phyloP scores from a whole-genome alignment of 208 protist species.

The Acanthamoeba polyphaga region DNA sequence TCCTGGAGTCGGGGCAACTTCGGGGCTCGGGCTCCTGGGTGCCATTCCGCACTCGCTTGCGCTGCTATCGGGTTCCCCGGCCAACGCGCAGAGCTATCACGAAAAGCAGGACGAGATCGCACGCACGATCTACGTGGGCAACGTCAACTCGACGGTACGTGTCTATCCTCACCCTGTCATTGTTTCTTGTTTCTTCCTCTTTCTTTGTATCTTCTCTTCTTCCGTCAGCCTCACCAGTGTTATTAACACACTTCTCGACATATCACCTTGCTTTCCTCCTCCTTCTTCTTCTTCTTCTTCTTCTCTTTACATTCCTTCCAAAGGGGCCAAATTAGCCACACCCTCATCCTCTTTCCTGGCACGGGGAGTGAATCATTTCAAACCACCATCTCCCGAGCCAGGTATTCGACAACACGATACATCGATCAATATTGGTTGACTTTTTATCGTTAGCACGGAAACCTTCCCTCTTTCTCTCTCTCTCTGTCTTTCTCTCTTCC shows the following conservation, averaged over 20 bases:
- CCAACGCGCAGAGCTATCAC: not conserved
- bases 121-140: conserved; percentile 54
- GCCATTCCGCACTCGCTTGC: not conserved
- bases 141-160: conserved; percentile 49
- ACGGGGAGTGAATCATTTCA: no score
- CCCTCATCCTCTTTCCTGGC: no score
- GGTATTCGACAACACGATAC: no score
- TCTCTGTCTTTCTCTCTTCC: no score
- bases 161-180: not conserved
- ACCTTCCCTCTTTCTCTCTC: no score
- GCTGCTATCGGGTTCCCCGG: not conserved
- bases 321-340: not conserved
- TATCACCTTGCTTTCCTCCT: no score
- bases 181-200: not conserved
- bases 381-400: no score
- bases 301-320: not conserved
- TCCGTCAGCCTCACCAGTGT: no score
- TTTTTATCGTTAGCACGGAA: not conserved
- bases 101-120: conserved; percentile 61
- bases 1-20: not conserved
- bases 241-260: no score
- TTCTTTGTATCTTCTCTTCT: no score
- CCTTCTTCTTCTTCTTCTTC: not conserved
- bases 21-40: not conserved
- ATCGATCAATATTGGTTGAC: not conserved